Conservation (phyloP, 2,329 filamentous ascomycete genomes). For the Diaporthe sp. region DNA sequence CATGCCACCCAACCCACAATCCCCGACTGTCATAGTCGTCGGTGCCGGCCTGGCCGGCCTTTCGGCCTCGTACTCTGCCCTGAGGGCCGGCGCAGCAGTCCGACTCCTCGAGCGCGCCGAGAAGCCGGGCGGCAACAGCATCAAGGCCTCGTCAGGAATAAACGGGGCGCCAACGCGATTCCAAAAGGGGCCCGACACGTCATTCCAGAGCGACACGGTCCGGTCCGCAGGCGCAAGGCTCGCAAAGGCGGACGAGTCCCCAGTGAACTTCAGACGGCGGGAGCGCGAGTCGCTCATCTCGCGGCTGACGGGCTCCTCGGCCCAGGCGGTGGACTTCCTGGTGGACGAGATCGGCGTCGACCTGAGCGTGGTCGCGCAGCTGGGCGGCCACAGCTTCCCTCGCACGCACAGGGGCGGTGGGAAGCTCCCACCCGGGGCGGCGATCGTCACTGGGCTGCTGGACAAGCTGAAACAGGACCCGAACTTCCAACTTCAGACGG, state of each 20-base stretch:
- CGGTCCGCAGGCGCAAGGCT: slow-evolving; percentile 66
- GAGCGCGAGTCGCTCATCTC: slow-evolving; percentile 61
- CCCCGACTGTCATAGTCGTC: slow-evolving; percentile 68
- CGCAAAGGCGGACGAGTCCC: slow-evolving; percentile 45
- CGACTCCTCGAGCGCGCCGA: slow-evolving; percentile 70
- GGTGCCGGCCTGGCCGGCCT: slow-evolving; percentile 76
- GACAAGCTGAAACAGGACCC: slow-evolving; percentile 63
- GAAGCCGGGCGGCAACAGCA: slow-evolving; percentile 75
- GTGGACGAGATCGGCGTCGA: slow-evolving; percentile 70
- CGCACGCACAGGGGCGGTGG: slow-evolving; percentile 71
- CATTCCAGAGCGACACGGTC: slow-evolving; percentile 70
- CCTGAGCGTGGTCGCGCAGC: slow-evolving; percentile 68
- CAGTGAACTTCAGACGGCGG: slow-evolving; percentile 25
- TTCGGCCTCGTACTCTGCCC: slow-evolving; percentile 69
- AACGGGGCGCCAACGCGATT: slow-evolving; percentile 73
- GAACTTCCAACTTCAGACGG: slow-evolving; percentile 66
- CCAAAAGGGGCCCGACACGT: slow-evolving; percentile 57
- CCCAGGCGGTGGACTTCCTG: slow-evolving; percentile 68
- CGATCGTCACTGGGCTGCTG: slow-evolving; percentile 69
- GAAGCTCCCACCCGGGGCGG: slow-evolving; percentile 69
- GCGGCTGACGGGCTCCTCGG: slow-evolving; percentile 63
- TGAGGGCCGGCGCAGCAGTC: slow-evolving; percentile 66
- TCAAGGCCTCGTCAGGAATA: slow-evolving; percentile 78
- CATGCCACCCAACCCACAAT: slow-evolving; percentile 40
- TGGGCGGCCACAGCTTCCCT: slow-evolving; percentile 71